Base-by-base conservation (phyloP, 306 rosid species). In the Vicia faba region DNA sequence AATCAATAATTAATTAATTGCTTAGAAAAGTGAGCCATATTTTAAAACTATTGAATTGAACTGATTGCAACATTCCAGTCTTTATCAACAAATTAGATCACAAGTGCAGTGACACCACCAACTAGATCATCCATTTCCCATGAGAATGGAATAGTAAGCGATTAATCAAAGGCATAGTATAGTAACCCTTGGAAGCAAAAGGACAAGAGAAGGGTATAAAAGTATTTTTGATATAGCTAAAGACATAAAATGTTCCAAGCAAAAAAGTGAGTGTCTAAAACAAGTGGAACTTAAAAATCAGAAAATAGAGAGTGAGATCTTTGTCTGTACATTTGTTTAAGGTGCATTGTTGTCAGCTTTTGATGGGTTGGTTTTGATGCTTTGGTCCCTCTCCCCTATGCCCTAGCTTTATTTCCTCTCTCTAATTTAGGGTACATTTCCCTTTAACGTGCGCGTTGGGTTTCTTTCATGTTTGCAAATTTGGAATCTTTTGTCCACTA, bases 371-470 rank as follows among this genome's bases (percentile, higher is more conserved):
- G 84, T 25, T 61, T 70, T 72, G 83, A 78, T 82, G 84, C 75
- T 79, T 71, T 74, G 87, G 91, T 82, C 84, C 84, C 66, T 45
- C 44, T n/a, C 83, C 7, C 38, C 38, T 33, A 33, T 33, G 38
- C 38, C 38, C 38, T 35, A 46, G 8, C 18, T 19, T 53, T 28
- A 13, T 58, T 59, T 36, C 73, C 70, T 12, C 44, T 61, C 62
- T 66, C 75, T 76, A 18, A 44, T 48, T 71, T 26, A 64, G 28
- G 49, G 46, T 50, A 8, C 26, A 50, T 50, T 10, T 18, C 43
- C 23, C 64, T 76, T 72, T 82, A 83, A 81, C 86, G 95, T 87
- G 91, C 82, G 83, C 71, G 88, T 81, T 74, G 82, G 85, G 96
- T 82, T 85, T 80, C 88, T 87, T 87, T 89, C 86, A 85, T 71